These are phyloP conservation scores for Chaetomiaceae sp. DNA, from an alignment of 2,329 filamentous ascomycete species.

Conservation along the genomic window DNA sequence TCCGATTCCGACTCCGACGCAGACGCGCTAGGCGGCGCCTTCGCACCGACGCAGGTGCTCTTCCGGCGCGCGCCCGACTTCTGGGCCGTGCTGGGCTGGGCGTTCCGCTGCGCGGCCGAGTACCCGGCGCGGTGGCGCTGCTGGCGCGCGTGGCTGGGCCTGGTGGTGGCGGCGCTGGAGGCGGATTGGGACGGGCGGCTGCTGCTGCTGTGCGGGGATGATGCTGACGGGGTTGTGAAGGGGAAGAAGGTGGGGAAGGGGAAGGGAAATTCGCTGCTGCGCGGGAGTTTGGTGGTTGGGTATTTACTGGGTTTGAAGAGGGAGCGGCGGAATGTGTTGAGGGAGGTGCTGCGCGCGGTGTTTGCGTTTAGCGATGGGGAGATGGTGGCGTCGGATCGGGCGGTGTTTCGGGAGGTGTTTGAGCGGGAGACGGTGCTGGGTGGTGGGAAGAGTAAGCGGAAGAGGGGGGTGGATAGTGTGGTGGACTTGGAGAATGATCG, in stretches of 20 bases:
- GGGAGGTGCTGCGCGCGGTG: conserved; percentile 58
- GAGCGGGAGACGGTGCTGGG: conserved; percentile 52
- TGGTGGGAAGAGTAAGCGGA: conserved; percentile 44
- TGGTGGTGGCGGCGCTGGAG: conserved; percentile 73
- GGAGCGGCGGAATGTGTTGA: conserved; percentile 38
- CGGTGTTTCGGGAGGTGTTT: conserved; percentile 61
- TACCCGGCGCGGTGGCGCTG: conserved; percentile 70
- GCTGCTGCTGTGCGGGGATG: conserved; percentile 50
- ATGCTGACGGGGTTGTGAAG: too few species aligned
- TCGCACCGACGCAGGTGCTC: conserved; percentile 52
- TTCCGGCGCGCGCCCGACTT: conserved; percentile 79
- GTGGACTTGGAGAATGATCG: conserved; percentile 55
- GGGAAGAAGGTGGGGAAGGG: background rate
- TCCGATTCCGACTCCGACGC: background rate
- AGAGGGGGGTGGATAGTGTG: conserved; percentile 33
- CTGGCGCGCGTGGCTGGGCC: conserved; percentile 75
- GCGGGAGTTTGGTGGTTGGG: conserved; percentile 52
- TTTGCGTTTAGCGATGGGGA: conserved; percentile 54
- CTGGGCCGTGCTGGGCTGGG: conserved; percentile 86
- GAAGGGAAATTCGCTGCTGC: conserved; percentile 31
- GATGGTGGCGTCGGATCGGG: conserved; percentile 40
- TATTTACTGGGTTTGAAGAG: conserved; percentile 46
- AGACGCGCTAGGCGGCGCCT: conserved; percentile 36
- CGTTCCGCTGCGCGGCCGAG: conserved; percentile 77
- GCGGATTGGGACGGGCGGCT: conserved; percentile 58